Evolutionary conservation across 2,329 filamentous ascomycete genomes (phyloP), one percentile per base, ranked within the genome.

Genomic region (Parastagonospora nodorum): DNA sequence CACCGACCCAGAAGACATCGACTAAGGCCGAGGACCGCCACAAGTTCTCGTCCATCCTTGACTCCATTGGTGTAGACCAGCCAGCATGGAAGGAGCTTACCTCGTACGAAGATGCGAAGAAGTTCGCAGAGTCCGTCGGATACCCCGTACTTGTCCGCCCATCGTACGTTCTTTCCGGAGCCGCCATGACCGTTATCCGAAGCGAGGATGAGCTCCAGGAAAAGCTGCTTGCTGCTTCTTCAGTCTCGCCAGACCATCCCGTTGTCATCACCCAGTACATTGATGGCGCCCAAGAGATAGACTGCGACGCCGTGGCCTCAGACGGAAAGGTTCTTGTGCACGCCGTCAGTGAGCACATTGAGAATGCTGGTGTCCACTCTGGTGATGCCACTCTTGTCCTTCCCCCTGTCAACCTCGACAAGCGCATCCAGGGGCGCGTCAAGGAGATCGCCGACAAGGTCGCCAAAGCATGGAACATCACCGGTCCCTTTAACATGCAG

Each of bases 401-500:
- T 1, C 94, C 94, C 15, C 94, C 94, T 4, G 86, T 81, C 57
- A 88, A 84, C 72, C 85, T 97, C 19, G 89, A 96, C 58, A 80
- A 88, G 63, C 78, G 77, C 50, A 89, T 88, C 60, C 89, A 96
- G 84, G 85, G 84, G 60, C 90, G 94, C 54, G 85, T 96, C 70
- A 97, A 97, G 85, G 90, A 90, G 64, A 97, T 99, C 65, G 93
- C 94, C 12, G 78, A 92, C 76, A 97, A 96, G 84, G 92, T 99
- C 45, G 94, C 94, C 61, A 89, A 94, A 78, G 94, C 94, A 41
- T 97, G 93, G 91, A 92, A 84, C 70, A 97, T 97, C 75, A 97
- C 92, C 15, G 94, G 94, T 48, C 94, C 94, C 51, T 99, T 97
- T 86, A 99, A 99, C 84, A 97, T 99, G 93, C 94, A 99, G 74